Conservation (phyloP, 2,329 filamentous ascomycete species). For the Microsporum audouinii region DNA sequence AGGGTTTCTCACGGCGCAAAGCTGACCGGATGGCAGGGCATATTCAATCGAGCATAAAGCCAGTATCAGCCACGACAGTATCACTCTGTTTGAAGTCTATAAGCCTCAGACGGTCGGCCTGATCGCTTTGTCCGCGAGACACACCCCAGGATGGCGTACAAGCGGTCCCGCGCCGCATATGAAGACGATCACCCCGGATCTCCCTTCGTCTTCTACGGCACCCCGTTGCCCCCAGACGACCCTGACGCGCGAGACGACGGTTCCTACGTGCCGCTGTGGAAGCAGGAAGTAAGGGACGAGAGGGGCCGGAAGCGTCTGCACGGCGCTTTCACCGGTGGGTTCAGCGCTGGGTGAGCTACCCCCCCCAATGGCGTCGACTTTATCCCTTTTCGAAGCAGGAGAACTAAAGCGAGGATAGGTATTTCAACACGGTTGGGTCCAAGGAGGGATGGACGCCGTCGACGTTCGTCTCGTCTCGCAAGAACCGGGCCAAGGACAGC, state of each 20-base stretch:
- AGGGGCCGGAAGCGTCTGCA: constrained; percentile 81
- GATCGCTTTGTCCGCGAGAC: background rate
- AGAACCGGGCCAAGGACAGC: constrained; percentile 62
- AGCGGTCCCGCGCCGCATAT: constrained; percentile 66
- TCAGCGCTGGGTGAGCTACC: constrained; percentile 72
- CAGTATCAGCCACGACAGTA: too few relatives aligned
- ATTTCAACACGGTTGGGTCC: constrained; percentile 95
- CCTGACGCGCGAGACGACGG: constrained; percentile 73
- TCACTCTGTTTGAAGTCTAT: background rate
- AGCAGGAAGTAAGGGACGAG: constrained; percentile 93
- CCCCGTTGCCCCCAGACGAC: constrained; percentile 67
- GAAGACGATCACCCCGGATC: constrained; percentile 61
- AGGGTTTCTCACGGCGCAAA: too few relatives aligned
- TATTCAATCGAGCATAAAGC: too few relatives aligned
- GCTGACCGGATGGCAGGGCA: too few relatives aligned
- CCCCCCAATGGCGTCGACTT: too few relatives aligned
- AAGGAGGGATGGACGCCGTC: constrained; percentile 96
- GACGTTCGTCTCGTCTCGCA: constrained; percentile 80
- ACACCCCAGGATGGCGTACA: constrained; percentile 53
- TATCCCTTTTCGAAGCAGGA: background rate
- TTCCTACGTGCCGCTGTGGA: constrained; percentile 90
- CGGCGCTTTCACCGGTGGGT: constrained; percentile 92
- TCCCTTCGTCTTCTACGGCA: constrained; percentile 71
- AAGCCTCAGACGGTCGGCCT: background rate
- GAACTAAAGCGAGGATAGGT: constrained; percentile 43